These are phyloP conservation scores for Phytophthora citricola DNA, from an alignment of 352 stramenopile genomes.

Conservation along the genomic window DNA sequence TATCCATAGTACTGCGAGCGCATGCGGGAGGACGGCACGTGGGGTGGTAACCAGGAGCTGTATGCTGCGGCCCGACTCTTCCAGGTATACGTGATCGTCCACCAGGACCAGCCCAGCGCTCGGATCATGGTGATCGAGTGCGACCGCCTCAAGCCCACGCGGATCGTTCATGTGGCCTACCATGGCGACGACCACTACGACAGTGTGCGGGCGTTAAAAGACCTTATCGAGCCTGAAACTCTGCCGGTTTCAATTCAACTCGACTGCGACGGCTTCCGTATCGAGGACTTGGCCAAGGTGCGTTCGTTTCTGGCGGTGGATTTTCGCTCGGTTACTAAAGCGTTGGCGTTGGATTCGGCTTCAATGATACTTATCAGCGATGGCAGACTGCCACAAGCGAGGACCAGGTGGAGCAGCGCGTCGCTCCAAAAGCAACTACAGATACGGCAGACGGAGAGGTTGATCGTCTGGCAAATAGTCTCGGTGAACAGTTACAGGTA, in stretches of 20 bases:
- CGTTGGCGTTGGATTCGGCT: conserved; percentile 8
- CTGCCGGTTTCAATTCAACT: conserved; percentile 60
- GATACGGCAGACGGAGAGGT: conserved; percentile 12
- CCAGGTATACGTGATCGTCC: conserved; percentile 78
- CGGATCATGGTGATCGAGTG: conserved; percentile 79
- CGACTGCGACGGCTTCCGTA: conserved; percentile 65
- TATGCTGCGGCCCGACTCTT: conserved; percentile 78
- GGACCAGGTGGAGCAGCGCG: conserved; percentile 3
- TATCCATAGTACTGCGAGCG: conserved; percentile 67
- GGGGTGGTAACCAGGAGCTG: conserved; percentile 86
- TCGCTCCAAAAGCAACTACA: conserved; percentile 20
- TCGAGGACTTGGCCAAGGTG: conserved; percentile 65
- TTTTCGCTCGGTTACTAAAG: conserved; percentile 20
- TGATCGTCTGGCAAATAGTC: conserved; percentile 19
- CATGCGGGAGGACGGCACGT: conserved; percentile 83
- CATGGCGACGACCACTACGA: conserved; percentile 87
- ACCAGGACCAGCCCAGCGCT: conserved; percentile 58
- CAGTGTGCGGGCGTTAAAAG: conserved; percentile 66
- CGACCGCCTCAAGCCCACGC: conserved; percentile 54
- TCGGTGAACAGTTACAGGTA: conserved; percentile 35
- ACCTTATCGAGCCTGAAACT: conserved; percentile 38
- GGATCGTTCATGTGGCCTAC: conserved; percentile 68
- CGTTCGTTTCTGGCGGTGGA: conserved; percentile 28
- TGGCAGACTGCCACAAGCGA: conserved; percentile 34
- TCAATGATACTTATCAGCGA: conserved; percentile 22